Conservation (phyloP, 805 yeast species). For the Teunomyces tritomae region DNA sequence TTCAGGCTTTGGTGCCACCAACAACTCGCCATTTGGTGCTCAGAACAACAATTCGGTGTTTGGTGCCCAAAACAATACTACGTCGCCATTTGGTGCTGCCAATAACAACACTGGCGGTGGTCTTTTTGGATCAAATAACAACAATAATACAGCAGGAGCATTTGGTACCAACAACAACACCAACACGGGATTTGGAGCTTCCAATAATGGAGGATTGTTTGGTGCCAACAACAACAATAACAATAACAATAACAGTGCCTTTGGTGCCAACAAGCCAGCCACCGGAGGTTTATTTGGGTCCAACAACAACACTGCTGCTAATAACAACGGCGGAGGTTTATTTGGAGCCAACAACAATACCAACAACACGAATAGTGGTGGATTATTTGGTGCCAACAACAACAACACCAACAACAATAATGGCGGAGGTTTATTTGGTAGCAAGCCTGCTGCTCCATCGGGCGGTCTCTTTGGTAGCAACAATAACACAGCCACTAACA, state of each 20-base stretch:
- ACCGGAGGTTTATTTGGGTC: constrained; percentile 8
- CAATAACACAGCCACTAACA: constrained; percentile 4
- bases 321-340: constrained; percentile 16
- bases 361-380: constrained; percentile 22
- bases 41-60: constrained; percentile 19
- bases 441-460: constrained; percentile 6
- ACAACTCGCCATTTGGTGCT: constrained; percentile 14
- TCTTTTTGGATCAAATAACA: constrained; percentile 17
- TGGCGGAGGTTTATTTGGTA: constrained; percentile 20
- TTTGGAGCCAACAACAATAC: constrained; percentile 18
- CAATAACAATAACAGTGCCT: constrained; percentile 3
- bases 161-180: constrained; percentile 13
- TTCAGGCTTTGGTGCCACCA: constrained; percentile 19
- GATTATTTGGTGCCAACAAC: constrained; percentile 27
- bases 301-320: constrained; percentile 3
- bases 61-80: constrained; percentile 23
- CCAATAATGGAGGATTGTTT: constrained; percentile 19
- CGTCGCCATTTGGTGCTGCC: constrained; percentile 2
- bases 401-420: constrained; percentile 16
- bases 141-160: constrained; percentile 7
- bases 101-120: constrained; percentile 16
- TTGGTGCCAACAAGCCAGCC: constrained; percentile 11
- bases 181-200: not conserved
- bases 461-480: constrained; percentile 12
- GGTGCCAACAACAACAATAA: constrained; percentile 14